Conservation (phyloP, 2,329 filamentous ascomycete species). For the Thermomyces lanuginosus region DNA sequence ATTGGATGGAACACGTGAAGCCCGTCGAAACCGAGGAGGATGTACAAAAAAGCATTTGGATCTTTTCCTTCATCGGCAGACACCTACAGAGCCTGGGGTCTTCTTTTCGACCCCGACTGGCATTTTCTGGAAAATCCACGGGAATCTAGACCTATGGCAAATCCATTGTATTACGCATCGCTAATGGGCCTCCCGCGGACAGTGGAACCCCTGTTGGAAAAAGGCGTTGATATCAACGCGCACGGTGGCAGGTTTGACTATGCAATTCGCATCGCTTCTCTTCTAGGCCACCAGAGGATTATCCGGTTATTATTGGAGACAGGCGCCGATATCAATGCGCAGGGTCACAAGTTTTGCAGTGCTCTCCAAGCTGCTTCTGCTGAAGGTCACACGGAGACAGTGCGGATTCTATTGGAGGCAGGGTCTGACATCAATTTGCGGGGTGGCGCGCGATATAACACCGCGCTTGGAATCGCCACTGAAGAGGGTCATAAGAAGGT, state of each 20-base stretch:
- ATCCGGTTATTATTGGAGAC: background rate
- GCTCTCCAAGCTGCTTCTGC: conserved; percentile 8
- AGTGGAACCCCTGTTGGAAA: conserved; percentile 11
- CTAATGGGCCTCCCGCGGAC: conserved; percentile 7
- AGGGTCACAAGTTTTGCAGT: background rate
- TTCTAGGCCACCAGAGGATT: background rate
- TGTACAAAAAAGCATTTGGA: background rate
- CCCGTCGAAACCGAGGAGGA: background rate
- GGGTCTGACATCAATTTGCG: conserved; percentile 10
- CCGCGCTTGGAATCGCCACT: too few species aligned
- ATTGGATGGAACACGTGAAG: conserved; percentile 2
- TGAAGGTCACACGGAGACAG: conserved; percentile 7
- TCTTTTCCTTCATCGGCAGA: background rate
- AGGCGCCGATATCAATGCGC: conserved; percentile 1
- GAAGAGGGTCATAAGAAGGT: too few species aligned
- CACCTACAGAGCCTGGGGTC: too few species aligned
- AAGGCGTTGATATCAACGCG: conserved; percentile 9
- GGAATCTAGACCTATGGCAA: background rate
- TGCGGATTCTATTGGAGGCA: conserved; percentile 8
- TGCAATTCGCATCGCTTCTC: background rate
- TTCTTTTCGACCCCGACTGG: too few species aligned
- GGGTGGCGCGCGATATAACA: too few species aligned
- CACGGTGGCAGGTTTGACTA: background rate
- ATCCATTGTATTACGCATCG: conserved; percentile 7
- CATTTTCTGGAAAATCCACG: conserved; percentile 1